Conservation (phyloP, 2,329 filamentous ascomycete genomes). For the Fusarium liriodendri region DNA sequence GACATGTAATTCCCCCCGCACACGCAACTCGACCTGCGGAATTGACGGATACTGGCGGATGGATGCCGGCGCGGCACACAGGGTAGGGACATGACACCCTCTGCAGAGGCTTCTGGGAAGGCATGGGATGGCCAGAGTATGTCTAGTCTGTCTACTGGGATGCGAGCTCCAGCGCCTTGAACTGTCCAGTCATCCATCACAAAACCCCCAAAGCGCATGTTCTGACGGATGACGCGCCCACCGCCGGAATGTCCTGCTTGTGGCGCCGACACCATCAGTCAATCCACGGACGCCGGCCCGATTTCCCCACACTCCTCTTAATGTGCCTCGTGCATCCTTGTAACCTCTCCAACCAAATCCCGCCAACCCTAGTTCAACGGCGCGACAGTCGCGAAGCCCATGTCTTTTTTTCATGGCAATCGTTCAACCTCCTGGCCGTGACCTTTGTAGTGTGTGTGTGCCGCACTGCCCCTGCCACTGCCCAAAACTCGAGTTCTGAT, state of each 20-base stretch:
- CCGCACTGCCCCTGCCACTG: slow-evolving; percentile 13
- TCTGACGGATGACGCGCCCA: slow-evolving; percentile 20
- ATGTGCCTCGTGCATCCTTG: slow-evolving; percentile 25
- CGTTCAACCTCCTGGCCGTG: neutral
- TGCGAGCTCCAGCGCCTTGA: neutral
- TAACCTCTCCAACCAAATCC: slow-evolving; percentile 10
- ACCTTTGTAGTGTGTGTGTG: neutral
- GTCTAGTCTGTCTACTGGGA: neutral
- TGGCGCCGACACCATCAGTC: slow-evolving; percentile 38
- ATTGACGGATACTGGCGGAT: slow-evolving; percentile 1
- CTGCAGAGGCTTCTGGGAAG: neutral
- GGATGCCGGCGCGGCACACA: neutral
- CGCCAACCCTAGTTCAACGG: slow-evolving; percentile 2
- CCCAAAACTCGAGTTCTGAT: neutral
- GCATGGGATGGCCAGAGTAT: neutral
- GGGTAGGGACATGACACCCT: slow-evolving; percentile 2
- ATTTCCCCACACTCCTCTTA: slow-evolving; percentile 43
- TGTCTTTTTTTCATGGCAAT: neutral
- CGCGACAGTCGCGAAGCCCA: neutral
- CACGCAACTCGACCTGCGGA: slow-evolving; percentile 7
- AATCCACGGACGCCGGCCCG: slow-evolving; percentile 39
- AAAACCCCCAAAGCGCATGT: slow-evolving; percentile 17
- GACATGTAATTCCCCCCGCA: slow-evolving; percentile 5
- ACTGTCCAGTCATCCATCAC: slow-evolving; percentile 12
- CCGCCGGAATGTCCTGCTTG: slow-evolving; percentile 37